Evolutionary conservation across 306 rosid genomes (phyloP).

Genomic region (Prunus campanulata): DNA sequence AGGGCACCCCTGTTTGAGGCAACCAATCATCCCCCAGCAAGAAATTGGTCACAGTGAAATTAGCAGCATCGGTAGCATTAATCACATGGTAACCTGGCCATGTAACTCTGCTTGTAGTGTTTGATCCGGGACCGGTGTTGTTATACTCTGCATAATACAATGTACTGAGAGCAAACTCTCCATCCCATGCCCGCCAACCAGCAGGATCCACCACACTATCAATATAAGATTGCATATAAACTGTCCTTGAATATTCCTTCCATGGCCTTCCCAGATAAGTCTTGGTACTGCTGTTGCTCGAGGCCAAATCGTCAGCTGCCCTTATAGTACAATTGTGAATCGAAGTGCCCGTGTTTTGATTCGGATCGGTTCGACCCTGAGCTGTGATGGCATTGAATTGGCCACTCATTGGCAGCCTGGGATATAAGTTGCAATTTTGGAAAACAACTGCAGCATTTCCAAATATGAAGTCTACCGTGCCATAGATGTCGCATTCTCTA

Average conservation of each 20-base stretch:
- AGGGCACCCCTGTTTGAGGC: slow-evolving; percentile 72
- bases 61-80: slow-evolving; percentile 49
- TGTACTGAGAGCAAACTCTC: slow-evolving; percentile 66
- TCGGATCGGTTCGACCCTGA: slow-evolving; percentile 78
- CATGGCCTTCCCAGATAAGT: slow-evolving; percentile 87
- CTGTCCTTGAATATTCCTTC: slow-evolving; percentile 80
- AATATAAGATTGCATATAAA: slow-evolving; percentile 61
- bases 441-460: slow-evolving; percentile 86
- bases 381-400: slow-evolving; percentile 95
- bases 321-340: slow-evolving; percentile 66
- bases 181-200: slow-evolving; percentile 87
- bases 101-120: slow-evolving; percentile 39
- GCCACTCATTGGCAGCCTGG: slow-evolving; percentile 73
- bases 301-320: slow-evolving; percentile 59
- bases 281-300: not conserved
- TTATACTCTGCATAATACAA: slow-evolving; percentile 74
- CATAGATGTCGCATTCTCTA: slow-evolving; percentile 77
- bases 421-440: slow-evolving; percentile 76
- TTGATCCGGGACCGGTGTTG: slow-evolving; percentile 66
- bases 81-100: slow-evolving; percentile 69
- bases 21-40: slow-evolving; percentile 61
- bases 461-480: slow-evolving; percentile 91
- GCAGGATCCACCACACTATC: slow-evolving; percentile 39
- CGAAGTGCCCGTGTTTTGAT: slow-evolving; percentile 75
- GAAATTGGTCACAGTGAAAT: slow-evolving; percentile 55